Percentiles rank a stretch among this genome's conserved stretches.
Conservation (phyloP, 352 stramenopile species). For the Pythium aristosporum region DNA sequence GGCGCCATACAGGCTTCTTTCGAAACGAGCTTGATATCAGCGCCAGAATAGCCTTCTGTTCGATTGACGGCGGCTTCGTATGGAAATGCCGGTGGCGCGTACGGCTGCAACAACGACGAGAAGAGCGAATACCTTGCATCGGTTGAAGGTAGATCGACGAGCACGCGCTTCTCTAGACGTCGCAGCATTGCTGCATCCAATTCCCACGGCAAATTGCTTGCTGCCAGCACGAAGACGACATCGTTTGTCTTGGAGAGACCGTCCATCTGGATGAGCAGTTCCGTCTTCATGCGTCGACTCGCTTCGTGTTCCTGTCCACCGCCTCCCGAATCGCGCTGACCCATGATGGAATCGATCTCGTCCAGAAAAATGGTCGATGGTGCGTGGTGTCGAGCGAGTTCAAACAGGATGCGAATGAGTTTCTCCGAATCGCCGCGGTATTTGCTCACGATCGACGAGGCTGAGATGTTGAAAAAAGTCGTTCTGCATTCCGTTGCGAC, state of each 20-base stretch:
- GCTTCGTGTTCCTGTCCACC: constrained; percentile 83
- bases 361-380: constrained; percentile 87
- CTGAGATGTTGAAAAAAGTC: constrained; percentile 89
- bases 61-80: constrained; percentile 49
- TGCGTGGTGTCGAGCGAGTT: constrained; percentile 76
- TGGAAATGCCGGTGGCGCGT: constrained; percentile 45
- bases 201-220: constrained; percentile 84
- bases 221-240: constrained; percentile 80
- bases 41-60: constrained; percentile 78
- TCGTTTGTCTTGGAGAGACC: constrained; percentile 76
- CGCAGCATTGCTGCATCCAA: constrained; percentile 78
- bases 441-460: constrained; percentile 86
- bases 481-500: constrained; percentile 85
- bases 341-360: constrained; percentile 90
- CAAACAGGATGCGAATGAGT: constrained; percentile 85
- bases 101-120: constrained; percentile 55
- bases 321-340: constrained; percentile 70
- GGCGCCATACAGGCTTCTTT: constrained; percentile 87
- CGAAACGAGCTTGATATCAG: constrained; percentile 83
- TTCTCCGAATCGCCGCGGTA: constrained; percentile 86
- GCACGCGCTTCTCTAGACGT: constrained; percentile 80
- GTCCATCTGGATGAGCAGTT: constrained; percentile 88
- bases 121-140: constrained; percentile 65
- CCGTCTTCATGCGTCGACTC: constrained; percentile 85
- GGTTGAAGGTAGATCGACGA: constrained; percentile 67